phyloP scores from a whole-genome alignment of 176 grass and related monocot species.

The Miscanthus lutarioriparius region DNA sequence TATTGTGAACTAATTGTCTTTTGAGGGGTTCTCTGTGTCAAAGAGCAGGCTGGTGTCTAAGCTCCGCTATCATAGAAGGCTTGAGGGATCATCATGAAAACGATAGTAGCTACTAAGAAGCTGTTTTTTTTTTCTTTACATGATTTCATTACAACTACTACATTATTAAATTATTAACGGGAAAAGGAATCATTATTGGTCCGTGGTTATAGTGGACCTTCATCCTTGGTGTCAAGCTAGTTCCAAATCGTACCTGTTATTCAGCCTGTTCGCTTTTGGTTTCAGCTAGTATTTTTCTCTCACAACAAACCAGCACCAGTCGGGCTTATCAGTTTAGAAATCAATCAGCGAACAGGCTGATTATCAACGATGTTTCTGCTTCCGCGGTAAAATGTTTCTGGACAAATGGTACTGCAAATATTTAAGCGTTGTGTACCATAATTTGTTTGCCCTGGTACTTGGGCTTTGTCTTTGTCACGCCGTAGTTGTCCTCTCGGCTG shows the following conservation, averaged over 20 bases:
- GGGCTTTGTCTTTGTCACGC: neutral
- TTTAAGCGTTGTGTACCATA: neutral
- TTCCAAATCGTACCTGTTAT: neutral
- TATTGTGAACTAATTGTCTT: neutral
- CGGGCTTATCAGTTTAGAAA: no score
- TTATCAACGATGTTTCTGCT: neutral
- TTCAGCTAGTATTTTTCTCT: no score
- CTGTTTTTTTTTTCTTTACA: neutral
- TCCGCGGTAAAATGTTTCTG: neutral
- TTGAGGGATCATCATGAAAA: slow-evolving; percentile 20
- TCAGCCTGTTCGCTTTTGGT: no score
- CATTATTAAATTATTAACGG: slow-evolving; percentile 15
- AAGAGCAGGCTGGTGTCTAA: neutral
- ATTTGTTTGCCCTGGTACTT: neutral
- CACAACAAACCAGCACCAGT: no score
- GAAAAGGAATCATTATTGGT: slow-evolving; percentile 8
- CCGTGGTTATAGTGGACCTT: neutral
- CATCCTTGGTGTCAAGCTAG: neutral
- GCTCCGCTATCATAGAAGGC: neutral
- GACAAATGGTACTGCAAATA: neutral
- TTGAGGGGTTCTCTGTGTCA: neutral
- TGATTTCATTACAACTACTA: slow-evolving; percentile 24
- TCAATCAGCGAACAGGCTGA: no score
- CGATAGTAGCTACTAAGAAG: slow-evolving; percentile 18
- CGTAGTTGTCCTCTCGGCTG: neutral